Percentiles rank a stretch among this genome's conserved stretches.
Conservation (phyloP, 2,329 filamentous ascomycete species). For the Aureobasidium sp. region DNA sequence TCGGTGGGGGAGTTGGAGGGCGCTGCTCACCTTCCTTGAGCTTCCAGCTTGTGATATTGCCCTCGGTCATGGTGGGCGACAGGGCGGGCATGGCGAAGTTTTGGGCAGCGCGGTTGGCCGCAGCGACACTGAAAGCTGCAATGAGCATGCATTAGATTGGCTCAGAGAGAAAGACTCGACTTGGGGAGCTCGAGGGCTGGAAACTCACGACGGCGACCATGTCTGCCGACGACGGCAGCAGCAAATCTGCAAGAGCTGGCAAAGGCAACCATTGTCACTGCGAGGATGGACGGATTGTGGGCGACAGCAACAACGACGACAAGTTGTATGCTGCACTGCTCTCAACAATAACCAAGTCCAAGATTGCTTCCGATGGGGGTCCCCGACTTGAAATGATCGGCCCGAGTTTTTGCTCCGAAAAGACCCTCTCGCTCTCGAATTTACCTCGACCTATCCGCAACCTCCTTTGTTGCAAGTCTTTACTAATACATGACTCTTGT, state of each 20-base stretch:
- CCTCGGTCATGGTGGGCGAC: constrained; percentile 89
- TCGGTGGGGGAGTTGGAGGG: background rate
- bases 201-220: constrained; percentile 10
- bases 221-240: constrained; percentile 4
- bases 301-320: constrained; percentile 1
- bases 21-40: constrained; percentile 60
- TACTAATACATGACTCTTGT: background rate
- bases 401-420: background rate
- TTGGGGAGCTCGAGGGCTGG: background rate
- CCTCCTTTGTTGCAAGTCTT: background rate
- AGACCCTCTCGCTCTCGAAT: background rate
- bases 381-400: background rate
- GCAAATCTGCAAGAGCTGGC: constrained; percentile 10
- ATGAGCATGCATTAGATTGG: background rate
- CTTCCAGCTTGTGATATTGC: constrained; percentile 77
- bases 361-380: background rate
- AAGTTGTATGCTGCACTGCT: background rate
- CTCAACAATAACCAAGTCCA: constrained; percentile 10
- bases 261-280: constrained; percentile 6
- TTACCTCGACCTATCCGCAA: background rate
- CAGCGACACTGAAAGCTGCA: constrained; percentile 15
- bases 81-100: constrained; percentile 89
- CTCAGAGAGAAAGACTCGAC: background rate
- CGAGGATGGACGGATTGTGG: background rate
- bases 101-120: constrained; percentile 51